phyloP scores from a whole-genome alignment of 2,329 filamentous ascomycete genomes.

The Aspergillus neotritici region DNA sequence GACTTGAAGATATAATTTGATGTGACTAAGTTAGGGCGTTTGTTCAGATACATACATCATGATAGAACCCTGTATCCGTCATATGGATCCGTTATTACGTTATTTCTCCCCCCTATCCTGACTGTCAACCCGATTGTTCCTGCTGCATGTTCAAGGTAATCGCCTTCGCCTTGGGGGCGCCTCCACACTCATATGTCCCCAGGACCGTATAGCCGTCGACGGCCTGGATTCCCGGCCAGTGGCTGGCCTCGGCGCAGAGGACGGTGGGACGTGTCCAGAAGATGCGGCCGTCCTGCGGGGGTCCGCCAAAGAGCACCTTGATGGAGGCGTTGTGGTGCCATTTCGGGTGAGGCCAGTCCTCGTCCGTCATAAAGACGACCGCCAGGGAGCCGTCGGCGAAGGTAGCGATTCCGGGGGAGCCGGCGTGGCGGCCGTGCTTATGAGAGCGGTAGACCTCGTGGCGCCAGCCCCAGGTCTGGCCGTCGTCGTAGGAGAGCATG shows the following conservation, averaged over 20 bases:
- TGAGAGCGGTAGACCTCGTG: conserved; percentile 38
- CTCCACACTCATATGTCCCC: conserved; percentile 26
- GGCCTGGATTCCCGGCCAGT: conserved; percentile 37
- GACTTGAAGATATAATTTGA: no score
- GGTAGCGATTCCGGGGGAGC: conserved; percentile 42
- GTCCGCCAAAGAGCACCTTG: conserved; percentile 37
- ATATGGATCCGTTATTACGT: not conserved
- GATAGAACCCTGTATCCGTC: no score
- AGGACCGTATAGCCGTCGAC: conserved; percentile 20
- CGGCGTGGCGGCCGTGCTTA: conserved; percentile 34
- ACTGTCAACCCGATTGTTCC: no score
- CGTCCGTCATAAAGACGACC: conserved; percentile 46
- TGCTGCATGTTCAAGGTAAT: conserved; percentile 12
- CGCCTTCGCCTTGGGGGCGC: conserved; percentile 20
- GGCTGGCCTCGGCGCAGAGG: conserved; percentile 28
- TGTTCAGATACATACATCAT: no score
- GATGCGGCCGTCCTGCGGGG: conserved; percentile 29
- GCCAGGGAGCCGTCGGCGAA: conserved; percentile 38
- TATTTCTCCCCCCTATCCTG: not conserved
- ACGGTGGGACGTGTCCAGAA: conserved; percentile 29
- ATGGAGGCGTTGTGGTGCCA: conserved; percentile 40
- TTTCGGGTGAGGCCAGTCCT: conserved; percentile 30
- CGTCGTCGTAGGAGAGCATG: conserved; percentile 42
- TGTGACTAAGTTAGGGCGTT: no score
- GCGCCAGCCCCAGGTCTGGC: conserved; percentile 36